A percentile compares a stretch with the other conserved stretches of the same genome.
Evolutionary conservation across 2,329 filamentous ascomycete genomes (phyloP).

Genomic region (Penicillium sclerotigenum): DNA sequence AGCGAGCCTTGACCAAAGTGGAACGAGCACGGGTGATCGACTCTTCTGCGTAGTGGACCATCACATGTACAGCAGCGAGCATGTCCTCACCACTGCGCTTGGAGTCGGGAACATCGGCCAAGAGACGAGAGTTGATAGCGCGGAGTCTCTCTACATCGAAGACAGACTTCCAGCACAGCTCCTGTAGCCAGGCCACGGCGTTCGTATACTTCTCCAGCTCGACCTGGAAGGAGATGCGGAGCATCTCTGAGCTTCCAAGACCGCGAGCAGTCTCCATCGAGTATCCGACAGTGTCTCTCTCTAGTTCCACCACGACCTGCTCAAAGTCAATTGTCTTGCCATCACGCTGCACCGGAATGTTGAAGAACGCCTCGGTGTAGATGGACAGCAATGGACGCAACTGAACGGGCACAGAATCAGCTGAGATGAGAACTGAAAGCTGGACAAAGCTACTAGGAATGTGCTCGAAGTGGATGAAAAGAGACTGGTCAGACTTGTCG

Average conservation of each 20-base stretch:
- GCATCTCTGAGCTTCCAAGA: constrained; percentile 75
- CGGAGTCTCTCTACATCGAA: constrained; percentile 71
- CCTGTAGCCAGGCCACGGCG: constrained; percentile 78
- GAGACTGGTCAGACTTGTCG: constrained; percentile 60
- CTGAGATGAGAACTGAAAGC: constrained; percentile 76
- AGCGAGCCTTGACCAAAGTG: constrained; percentile 80
- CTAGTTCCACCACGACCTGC: constrained; percentile 84
- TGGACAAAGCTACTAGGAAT: constrained; percentile 91
- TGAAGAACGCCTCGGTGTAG: constrained; percentile 92
- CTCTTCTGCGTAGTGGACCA: constrained; percentile 74
- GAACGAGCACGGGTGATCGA: constrained; percentile 74
- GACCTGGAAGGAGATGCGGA: constrained; percentile 77
- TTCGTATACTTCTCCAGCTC: constrained; percentile 84
- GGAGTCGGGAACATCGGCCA: constrained; percentile 86
- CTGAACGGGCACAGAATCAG: constrained; percentile 70
- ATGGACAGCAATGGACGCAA: constrained; percentile 79
- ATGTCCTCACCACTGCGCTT: constrained; percentile 76
- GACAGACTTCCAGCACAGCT: constrained; percentile 81
- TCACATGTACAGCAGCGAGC: constrained; percentile 62
- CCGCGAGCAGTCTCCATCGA: constrained; percentile 64
- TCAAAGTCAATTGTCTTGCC: constrained; percentile 81
- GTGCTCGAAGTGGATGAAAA: constrained; percentile 97
- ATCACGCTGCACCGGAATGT: constrained; percentile 75
- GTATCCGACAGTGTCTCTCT: constrained; percentile 87
- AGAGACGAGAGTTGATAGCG: constrained; percentile 69